A percentile compares a stretch with the other conserved stretches of the same genome.
Conservation (phyloP, 305 asterid genomes). For the Ruellia speciosa region DNA sequence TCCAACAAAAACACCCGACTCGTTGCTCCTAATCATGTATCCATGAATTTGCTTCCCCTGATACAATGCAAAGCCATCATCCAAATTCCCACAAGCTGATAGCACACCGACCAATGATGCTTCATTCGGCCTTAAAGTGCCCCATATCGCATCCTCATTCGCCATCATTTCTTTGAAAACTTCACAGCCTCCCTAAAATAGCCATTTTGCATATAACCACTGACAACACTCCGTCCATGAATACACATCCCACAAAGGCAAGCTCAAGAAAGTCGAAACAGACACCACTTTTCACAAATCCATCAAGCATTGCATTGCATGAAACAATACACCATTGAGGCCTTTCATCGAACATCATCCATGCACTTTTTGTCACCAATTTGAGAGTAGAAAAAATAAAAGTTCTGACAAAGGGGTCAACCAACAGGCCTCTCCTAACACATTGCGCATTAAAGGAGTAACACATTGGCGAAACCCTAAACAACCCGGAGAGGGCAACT, state of each 20-base stretch:
- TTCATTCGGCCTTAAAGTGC: slow-evolving; percentile 60
- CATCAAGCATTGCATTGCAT: slow-evolving; percentile 64
- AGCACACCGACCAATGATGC: slow-evolving; percentile 71
- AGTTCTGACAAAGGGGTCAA: slow-evolving; percentile 60
- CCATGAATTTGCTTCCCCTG: slow-evolving; percentile 76
- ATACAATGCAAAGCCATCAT: slow-evolving; percentile 33
- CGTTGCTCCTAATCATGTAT: slow-evolving; percentile 45
- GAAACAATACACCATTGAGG: slow-evolving; percentile 50
- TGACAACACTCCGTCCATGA: slow-evolving; percentile 76
- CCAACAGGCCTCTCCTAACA: slow-evolving; percentile 50
- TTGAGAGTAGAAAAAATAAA: slow-evolving; percentile 45
- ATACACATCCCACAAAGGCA: slow-evolving; percentile 52
- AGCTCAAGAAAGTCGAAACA: slow-evolving; percentile 33
- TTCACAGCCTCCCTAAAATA: slow-evolving; percentile 39
- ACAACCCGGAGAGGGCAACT: slow-evolving; percentile 33
- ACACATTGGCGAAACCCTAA: slow-evolving; percentile 25
- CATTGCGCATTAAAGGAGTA: slow-evolving; percentile 51
- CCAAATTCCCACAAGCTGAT: slow-evolving; percentile 50
- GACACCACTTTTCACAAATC: slow-evolving; percentile 56
- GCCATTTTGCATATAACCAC: slow-evolving; percentile 44
- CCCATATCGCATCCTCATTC: slow-evolving; percentile 33
- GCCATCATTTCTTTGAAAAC: slow-evolving; percentile 52
- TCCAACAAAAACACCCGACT: slow-evolving; percentile 37
- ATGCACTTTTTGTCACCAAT: slow-evolving; percentile 42
- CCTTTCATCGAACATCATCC: slow-evolving; percentile 55